Conservation (phyloP, 1,284 basidiomycete genomes). For the Fomitopsis betulina region DNA sequence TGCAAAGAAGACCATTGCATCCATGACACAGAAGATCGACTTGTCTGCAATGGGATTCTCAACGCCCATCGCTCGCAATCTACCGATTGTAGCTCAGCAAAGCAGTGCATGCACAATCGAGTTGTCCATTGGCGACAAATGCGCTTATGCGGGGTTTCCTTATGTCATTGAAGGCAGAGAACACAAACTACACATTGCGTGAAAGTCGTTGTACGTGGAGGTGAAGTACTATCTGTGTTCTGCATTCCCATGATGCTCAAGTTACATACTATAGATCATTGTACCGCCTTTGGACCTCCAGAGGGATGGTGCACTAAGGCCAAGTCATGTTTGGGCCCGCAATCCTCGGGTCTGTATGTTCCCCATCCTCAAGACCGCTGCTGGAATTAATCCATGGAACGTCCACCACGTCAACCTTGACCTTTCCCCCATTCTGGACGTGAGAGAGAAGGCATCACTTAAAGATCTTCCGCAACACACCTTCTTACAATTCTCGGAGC, state of each 20-base stretch:
- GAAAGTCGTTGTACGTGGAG: slow-evolving; percentile 50
- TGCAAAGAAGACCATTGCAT: background rate
- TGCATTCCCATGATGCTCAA: slow-evolving; percentile 20
- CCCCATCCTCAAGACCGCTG: background rate
- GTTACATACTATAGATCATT: slow-evolving; percentile 23
- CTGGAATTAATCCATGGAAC: slow-evolving; percentile 28
- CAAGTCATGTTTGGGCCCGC: too few species aligned
- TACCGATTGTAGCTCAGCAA: background rate
- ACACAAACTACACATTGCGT: slow-evolving; percentile 29
- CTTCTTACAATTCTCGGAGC: slow-evolving; percentile 27
- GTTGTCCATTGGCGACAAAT: background rate
- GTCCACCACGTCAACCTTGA: slow-evolving; percentile 39
- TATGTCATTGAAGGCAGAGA: background rate
- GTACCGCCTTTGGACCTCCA: slow-evolving; percentile 28
- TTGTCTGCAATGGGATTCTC: background rate
- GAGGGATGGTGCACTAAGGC: slow-evolving; percentile 13
- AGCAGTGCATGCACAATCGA: background rate
- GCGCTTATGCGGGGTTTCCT: background rate
- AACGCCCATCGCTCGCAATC: background rate
- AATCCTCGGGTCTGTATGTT: background rate
- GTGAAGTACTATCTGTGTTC: slow-evolving; percentile 24
- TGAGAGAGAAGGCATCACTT: background rate
- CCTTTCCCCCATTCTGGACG: slow-evolving; percentile 29
- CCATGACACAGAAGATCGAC: background rate
- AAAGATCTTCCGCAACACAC: slow-evolving; percentile 30